Percentiles rank a stretch among this genome's conserved stretches.
Conservation (phyloP, 139 green algal genomes). For the Volvox reticuliferus region DNA sequence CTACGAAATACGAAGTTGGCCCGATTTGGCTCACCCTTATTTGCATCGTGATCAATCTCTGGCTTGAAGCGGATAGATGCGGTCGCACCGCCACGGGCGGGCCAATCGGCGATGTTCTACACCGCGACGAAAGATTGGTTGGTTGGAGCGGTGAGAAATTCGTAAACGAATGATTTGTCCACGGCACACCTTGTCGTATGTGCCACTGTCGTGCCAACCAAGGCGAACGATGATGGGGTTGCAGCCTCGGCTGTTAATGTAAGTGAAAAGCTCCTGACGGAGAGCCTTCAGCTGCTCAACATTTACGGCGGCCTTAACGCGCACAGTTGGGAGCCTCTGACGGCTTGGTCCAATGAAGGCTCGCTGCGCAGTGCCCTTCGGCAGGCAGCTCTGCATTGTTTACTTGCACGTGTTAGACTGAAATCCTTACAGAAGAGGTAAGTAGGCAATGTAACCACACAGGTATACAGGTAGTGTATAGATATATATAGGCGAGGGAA, state of each 20-base stretch:
- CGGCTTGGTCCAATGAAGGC: neutral
- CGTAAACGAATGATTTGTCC: neutral
- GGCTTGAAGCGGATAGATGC: slow-evolving; percentile 91
- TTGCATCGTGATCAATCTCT: slow-evolving; percentile 88
- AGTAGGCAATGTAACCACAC: too few species aligned
- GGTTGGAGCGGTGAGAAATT: neutral
- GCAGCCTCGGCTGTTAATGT: slow-evolving; percentile 16
- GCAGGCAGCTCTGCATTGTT: neutral
- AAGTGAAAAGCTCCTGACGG: slow-evolving; percentile 7
- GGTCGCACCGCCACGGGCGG: slow-evolving; percentile 82
- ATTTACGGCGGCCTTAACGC: slow-evolving; percentile 10
- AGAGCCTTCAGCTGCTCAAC: slow-evolving; percentile 48
- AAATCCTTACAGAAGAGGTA: too few species aligned
- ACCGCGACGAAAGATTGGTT: neutral
- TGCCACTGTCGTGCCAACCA: slow-evolving; percentile 86
- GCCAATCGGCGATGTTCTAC: slow-evolving; percentile 72
- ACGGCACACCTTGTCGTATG: slow-evolving; percentile 74
- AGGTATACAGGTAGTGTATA: too few species aligned
- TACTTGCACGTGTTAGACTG: neutral
- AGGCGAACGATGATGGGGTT: slow-evolving; percentile 79
- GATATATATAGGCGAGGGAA: too few species aligned
- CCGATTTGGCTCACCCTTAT: slow-evolving; percentile 72
- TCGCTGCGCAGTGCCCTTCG: neutral
- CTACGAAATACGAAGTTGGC: too few species aligned
- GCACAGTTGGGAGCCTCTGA: neutral